A percentile compares a stretch with the other conserved stretches of the same genome.
Conservation (phyloP, 2,329 filamentous ascomycete genomes). For the Corynespora cassiicola region DNA sequence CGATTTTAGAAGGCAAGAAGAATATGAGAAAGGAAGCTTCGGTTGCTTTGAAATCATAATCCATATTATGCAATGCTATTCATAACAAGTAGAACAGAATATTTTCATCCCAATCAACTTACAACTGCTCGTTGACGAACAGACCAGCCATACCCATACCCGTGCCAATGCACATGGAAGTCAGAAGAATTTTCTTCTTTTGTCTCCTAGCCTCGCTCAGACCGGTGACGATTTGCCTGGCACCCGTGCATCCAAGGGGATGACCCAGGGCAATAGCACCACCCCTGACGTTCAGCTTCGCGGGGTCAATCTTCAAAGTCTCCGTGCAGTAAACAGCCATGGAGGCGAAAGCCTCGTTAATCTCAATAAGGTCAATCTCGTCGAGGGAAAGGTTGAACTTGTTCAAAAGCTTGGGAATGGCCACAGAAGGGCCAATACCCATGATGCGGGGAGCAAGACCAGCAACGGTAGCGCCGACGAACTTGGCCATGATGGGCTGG, state of each 20-base stretch:
- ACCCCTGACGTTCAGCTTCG: slow-evolving; percentile 82
- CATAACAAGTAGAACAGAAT: too few relatives aligned
- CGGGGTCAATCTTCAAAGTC: slow-evolving; percentile 70
- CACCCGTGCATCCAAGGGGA: slow-evolving; percentile 79
- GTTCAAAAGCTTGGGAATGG: slow-evolving; percentile 79
- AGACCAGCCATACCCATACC: slow-evolving; percentile 72
- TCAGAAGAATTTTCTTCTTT: slow-evolving; percentile 90
- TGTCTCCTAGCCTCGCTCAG: slow-evolving; percentile 82
- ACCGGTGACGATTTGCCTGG: slow-evolving; percentile 86
- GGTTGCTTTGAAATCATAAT: too few relatives aligned
- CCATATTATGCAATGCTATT: too few relatives aligned
- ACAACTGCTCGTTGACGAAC: slow-evolving; percentile 69
- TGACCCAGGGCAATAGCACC: slow-evolving; percentile 85
- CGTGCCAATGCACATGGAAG: slow-evolving; percentile 84
- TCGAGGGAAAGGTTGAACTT: slow-evolving; percentile 79
- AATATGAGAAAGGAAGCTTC: too few relatives aligned
- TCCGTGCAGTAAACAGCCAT: slow-evolving; percentile 94
- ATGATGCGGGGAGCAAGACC: slow-evolving; percentile 94
- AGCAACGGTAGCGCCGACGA: slow-evolving; percentile 87
- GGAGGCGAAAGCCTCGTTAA: slow-evolving; percentile 97
- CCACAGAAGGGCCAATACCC: slow-evolving; percentile 83
- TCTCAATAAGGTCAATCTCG: slow-evolving; percentile 88
- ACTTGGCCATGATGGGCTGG: slow-evolving; percentile 94
- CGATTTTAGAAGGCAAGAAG: too few relatives aligned
- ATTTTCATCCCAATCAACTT: too few relatives aligned